Conservation (phyloP, 345 rosid species). For the Arabis hirsuta region DNA sequence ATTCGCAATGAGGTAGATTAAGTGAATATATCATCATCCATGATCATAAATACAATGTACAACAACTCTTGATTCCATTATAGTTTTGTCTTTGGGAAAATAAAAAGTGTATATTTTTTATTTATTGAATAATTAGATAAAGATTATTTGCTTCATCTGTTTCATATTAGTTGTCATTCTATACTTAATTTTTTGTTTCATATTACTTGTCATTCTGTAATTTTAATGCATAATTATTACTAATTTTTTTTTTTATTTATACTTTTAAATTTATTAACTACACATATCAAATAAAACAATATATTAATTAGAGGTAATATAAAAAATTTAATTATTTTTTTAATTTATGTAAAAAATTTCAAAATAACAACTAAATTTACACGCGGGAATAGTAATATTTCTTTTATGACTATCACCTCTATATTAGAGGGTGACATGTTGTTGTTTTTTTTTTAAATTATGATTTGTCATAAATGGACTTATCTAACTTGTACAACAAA, state of each 20-base stretch:
- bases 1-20: slow-evolving; percentile 32
- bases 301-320: too few species aligned
- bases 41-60: slow-evolving; percentile 34
- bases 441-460: background rate
- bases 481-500: slow-evolving; percentile 39
- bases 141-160: too few species aligned
- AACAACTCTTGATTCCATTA: slow-evolving; percentile 25
- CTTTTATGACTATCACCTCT: slow-evolving; percentile 4
- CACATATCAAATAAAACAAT: too few species aligned
- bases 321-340: too few species aligned
- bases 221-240: too few species aligned
- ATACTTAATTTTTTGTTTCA: too few species aligned
- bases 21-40: slow-evolving; percentile 33
- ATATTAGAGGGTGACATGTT: slow-evolving; percentile 30
- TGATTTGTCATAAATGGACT: slow-evolving; percentile 37
- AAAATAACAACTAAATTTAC: too few species aligned
- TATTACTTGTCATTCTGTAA: too few species aligned
- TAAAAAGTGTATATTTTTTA: slow-evolving; percentile 11
- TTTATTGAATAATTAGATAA: slow-evolving; percentile 10
- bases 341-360: too few species aligned
- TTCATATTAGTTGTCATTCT: too few species aligned
- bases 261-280: too few species aligned
- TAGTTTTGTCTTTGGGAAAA: slow-evolving; percentile 20
- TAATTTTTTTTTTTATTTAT: too few species aligned
- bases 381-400: background rate